A percentile compares a stretch with the other conserved stretches of the same genome.
These are phyloP conservation scores for Tilletia walkeri DNA, from an alignment of 1,284 basidiomycete genomes.

Conservation along the genomic window DNA sequence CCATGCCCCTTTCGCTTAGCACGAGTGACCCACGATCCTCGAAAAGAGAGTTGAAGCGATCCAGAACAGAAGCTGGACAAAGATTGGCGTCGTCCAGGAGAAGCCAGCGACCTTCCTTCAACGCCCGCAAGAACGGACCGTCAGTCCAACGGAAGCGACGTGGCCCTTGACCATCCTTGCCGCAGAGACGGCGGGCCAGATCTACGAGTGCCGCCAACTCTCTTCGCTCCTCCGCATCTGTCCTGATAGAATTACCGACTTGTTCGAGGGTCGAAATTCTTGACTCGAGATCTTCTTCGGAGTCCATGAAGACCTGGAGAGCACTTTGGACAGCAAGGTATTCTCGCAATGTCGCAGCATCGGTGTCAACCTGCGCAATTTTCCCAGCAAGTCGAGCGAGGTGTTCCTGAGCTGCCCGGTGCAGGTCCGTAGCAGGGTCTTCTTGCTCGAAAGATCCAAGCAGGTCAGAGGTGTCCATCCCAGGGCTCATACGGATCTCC, in stretches of 20 bases:
- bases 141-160: constrained; percentile 87
- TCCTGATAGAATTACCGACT: too few relatives aligned
- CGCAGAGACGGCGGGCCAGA: not conserved
- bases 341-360: not conserved
- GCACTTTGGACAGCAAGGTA: not conserved
- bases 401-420: not conserved
- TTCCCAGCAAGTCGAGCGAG: not conserved
- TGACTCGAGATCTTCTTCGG: not conserved
- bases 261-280: not conserved
- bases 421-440: constrained; percentile 35
- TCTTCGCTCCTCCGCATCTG: not conserved
- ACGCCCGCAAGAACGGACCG: constrained; percentile 83
- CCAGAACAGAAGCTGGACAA: constrained; percentile 91
- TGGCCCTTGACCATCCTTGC: not conserved
- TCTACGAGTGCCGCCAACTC: not conserved
- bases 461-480: constrained; percentile 90
- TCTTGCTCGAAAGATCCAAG: constrained; percentile 92
- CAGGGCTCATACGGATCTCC: constrained; percentile 78
- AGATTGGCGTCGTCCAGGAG: constrained; percentile 90
- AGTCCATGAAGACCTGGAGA: not conserved
- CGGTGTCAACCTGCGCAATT: not conserved
- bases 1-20: constrained; percentile 84
- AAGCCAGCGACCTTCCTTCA: constrained; percentile 85
- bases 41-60: constrained; percentile 94
- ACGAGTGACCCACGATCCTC: constrained; percentile 78